These are phyloP conservation scores for Cadophora luteo-olivacea DNA, from an alignment of 2,329 filamentous ascomycete species.

Conservation along the genomic window DNA sequence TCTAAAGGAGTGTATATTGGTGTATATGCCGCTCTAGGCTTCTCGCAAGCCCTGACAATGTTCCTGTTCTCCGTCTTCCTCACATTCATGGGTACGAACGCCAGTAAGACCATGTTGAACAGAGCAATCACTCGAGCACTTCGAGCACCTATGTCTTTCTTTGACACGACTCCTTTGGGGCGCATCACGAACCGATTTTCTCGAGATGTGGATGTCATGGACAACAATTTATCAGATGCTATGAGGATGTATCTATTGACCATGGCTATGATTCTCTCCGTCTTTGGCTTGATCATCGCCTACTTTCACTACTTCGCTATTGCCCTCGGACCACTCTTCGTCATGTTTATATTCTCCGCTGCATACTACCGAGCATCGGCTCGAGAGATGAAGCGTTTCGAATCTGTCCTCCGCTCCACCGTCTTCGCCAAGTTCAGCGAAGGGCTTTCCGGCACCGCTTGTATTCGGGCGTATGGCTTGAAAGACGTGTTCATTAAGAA, in stretches of 20 bases:
- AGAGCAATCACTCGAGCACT: constrained; percentile 79
- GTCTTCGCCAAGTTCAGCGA: constrained; percentile 94
- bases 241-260: constrained; percentile 94
- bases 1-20: constrained; percentile 75
- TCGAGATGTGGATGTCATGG: constrained; percentile 95
- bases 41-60: constrained; percentile 73
- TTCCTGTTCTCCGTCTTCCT: constrained; percentile 82
- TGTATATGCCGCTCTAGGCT: constrained; percentile 74
- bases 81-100: constrained; percentile 79
- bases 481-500: constrained; percentile 75
- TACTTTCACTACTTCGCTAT: constrained; percentile 84
- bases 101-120: constrained; percentile 83
- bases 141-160: constrained; percentile 85
- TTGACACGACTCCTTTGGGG: constrained; percentile 94
- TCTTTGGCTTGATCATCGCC: constrained; percentile 91
- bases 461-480: constrained; percentile 88
- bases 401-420: constrained; percentile 83
- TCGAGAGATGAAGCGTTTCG: constrained; percentile 92
- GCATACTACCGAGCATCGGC: constrained; percentile 91
- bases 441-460: constrained; percentile 81
- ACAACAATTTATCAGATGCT: constrained; percentile 87
- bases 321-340: constrained; percentile 70
- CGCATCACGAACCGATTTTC: constrained; percentile 97
- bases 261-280: constrained; percentile 78
- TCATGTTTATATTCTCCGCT: constrained; percentile 82